Evolutionary conservation across 305 asterid species (phyloP).

Genomic region (Fraxinus floribunda): DNA sequence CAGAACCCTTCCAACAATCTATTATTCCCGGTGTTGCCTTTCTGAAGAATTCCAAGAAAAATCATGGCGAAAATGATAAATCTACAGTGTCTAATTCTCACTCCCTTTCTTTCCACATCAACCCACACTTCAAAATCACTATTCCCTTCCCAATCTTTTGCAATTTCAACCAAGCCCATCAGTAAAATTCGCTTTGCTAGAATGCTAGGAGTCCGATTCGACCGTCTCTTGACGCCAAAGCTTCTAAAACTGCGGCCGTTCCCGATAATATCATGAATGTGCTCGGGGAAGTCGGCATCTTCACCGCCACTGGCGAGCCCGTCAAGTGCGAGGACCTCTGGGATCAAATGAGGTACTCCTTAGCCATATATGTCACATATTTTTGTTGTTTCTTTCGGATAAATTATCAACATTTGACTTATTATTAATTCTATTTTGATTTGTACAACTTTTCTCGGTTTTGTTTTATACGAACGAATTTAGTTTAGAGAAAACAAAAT

Average conservation of each 20-base stretch:
- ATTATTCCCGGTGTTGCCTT: background rate
- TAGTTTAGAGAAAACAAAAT: no score
- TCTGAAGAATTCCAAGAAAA: background rate
- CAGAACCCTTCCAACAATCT: background rate
- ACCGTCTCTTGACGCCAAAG: conserved; percentile 26
- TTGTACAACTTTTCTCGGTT: background rate
- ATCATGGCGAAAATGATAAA: conserved; percentile 40
- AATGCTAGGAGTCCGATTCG: conserved; percentile 14
- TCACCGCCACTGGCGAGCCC: conserved; percentile 65
- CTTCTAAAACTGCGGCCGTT: conserved; percentile 40
- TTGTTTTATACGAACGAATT: background rate
- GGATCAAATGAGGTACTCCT: conserved; percentile 70
- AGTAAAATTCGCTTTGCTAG: conserved; percentile 8
- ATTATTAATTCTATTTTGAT: background rate
- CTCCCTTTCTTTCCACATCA: conserved; percentile 20
- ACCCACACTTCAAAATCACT: conserved; percentile 16
- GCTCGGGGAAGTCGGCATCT: conserved; percentile 62
- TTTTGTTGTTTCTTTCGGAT: background rate
- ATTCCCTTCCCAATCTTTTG: conserved; percentile 17
- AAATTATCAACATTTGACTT: background rate
- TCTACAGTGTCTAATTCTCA: conserved; percentile 22
- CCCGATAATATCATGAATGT: conserved; percentile 44
- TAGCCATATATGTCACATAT: background rate
- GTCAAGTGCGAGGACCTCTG: conserved; percentile 68
- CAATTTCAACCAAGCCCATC: conserved; percentile 27